phyloP scores from a whole-genome alignment of 148 eudicot genomes.

The Heliosperma pusillum region DNA sequence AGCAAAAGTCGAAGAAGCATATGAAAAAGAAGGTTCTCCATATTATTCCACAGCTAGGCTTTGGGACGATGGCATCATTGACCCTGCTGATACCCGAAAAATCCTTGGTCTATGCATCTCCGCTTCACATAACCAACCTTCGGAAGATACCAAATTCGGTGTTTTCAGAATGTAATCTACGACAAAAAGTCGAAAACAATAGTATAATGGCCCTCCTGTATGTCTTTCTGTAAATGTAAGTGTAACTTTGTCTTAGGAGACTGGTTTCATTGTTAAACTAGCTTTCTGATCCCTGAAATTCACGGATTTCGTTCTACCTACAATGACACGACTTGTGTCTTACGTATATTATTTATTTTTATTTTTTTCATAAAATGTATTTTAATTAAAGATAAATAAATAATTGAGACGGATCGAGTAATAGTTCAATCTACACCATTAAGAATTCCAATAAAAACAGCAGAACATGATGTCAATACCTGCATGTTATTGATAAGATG shows the following conservation, averaged over 20 bases:
- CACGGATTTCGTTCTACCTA: too few species aligned
- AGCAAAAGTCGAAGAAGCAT: conserved; percentile 73
- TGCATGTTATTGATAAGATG: background rate
- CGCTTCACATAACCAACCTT: conserved; percentile 57
- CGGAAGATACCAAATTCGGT: conserved; percentile 74
- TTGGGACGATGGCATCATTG: conserved; percentile 96
- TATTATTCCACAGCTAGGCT: conserved; percentile 91
- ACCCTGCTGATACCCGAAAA: conserved; percentile 94
- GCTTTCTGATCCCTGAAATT: too few species aligned
- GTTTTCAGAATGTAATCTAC: conserved; percentile 79
- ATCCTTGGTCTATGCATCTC: conserved; percentile 70
- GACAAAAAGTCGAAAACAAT: background rate
- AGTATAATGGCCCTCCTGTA: background rate
- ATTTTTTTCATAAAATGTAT: too few species aligned
- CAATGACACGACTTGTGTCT: too few species aligned
- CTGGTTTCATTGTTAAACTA: too few species aligned
- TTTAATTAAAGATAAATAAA: too few species aligned
- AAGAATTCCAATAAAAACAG: too few species aligned
- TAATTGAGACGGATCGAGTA: too few species aligned
- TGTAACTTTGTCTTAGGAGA: too few species aligned
- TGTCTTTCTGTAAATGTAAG: conserved; percentile 4
- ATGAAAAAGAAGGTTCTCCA: conserved; percentile 78
- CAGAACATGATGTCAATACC: too few species aligned
- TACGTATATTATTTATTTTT: too few species aligned
- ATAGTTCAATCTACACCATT: too few species aligned